Evolutionary conservation across 768 basidiomycete species (phyloP).

Genomic region (Aureoboletus auriporus): DNA sequence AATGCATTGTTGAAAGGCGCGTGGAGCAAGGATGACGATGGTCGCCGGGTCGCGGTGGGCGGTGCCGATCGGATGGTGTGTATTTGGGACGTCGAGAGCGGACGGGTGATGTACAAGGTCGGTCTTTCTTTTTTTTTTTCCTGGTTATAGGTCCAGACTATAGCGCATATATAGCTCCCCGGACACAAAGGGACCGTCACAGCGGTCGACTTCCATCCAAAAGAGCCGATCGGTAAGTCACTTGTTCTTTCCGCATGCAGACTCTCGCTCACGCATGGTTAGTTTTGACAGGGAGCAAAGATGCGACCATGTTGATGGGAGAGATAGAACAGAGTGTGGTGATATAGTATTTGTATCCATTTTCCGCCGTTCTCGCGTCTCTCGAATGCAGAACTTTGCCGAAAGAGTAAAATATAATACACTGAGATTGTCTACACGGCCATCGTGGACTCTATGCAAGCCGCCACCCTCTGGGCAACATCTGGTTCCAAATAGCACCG

Average conservation of each 20-base stretch:
- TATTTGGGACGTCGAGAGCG: conserved; percentile 83
- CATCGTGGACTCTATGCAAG: conserved; percentile 15
- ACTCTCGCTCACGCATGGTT: conserved; percentile 3
- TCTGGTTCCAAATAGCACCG: conserved; percentile 22
- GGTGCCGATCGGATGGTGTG: conserved; percentile 86
- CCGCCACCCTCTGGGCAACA: conserved; percentile 22
- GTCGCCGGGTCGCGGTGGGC: conserved; percentile 79
- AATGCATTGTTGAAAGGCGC: conserved; percentile 76
- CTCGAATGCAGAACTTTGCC: not conserved
- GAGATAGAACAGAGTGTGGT: conserved; percentile 72
- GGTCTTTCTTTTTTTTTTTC: conserved; percentile 2
- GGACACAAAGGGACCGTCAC: conserved; percentile 98
- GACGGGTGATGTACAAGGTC: conserved; percentile 76
- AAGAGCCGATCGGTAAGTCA: conserved; percentile 85
- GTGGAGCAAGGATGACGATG: conserved; percentile 87
- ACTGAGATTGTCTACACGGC: conserved; percentile 7
- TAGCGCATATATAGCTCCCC: conserved; percentile 55
- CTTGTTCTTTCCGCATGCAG: not conserved
- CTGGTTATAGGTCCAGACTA: not conserved
- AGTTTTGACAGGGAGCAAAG: conserved; percentile 93
- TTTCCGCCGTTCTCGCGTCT: not conserved
- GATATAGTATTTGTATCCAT: conserved; percentile 30
- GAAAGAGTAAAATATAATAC: not conserved
- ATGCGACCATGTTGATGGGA: conserved; percentile 87
- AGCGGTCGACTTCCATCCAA: conserved; percentile 93